Evolutionary conservation across 2,329 filamentous ascomycete genomes (phyloP).

Genomic region (Xylariaceae sp.): DNA sequence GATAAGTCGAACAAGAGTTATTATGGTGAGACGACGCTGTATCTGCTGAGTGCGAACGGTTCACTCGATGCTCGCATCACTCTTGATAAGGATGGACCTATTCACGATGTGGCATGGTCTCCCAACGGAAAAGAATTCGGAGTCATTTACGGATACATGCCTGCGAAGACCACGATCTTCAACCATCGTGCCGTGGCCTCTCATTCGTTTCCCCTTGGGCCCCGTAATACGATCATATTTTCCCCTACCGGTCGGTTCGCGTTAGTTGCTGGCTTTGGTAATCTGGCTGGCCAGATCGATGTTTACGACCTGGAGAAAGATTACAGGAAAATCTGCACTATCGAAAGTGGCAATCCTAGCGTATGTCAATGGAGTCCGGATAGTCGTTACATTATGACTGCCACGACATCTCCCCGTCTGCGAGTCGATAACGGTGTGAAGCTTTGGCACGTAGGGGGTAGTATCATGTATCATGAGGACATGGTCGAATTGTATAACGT

Average conservation of each 20-base stretch:
- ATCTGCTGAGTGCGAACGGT: conserved; percentile 89
- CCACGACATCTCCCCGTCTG: conserved; percentile 93
- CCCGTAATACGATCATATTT: conserved; percentile 94
- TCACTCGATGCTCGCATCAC: conserved; percentile 90
- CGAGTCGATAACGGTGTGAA: conserved; percentile 96
- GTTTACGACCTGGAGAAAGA: conserved; percentile 96
- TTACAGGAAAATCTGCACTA: conserved; percentile 88
- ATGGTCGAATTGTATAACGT: conserved; percentile 94
- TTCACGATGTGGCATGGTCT: conserved; percentile 98
- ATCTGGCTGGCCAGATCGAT: conserved; percentile 96
- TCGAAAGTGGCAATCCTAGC: conserved; percentile 94
- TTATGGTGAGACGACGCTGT: conserved; percentile 97
- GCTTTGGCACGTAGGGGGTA: conserved; percentile 89
- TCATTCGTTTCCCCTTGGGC: conserved; percentile 84
- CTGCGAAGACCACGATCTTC: conserved; percentile 98
- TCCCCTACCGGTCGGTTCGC: conserved; percentile 93
- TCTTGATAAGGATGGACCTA: conserved; percentile 95
- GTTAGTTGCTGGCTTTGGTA: conserved; percentile 94
- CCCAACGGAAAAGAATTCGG: conserved; percentile 97
- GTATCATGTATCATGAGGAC: conserved; percentile 93
- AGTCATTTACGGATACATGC: conserved; percentile 98
- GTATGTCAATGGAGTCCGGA: conserved; percentile 98
- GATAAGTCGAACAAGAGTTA: conserved; percentile 99
- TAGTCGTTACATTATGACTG: conserved; percentile 92
- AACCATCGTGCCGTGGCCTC: conserved; percentile 83